Percentiles rank a stretch among this genome's conserved stretches.
Conservation (phyloP, 495 filamentous ascomycete species). For the Friedmanniomyces endolithicus region DNA sequence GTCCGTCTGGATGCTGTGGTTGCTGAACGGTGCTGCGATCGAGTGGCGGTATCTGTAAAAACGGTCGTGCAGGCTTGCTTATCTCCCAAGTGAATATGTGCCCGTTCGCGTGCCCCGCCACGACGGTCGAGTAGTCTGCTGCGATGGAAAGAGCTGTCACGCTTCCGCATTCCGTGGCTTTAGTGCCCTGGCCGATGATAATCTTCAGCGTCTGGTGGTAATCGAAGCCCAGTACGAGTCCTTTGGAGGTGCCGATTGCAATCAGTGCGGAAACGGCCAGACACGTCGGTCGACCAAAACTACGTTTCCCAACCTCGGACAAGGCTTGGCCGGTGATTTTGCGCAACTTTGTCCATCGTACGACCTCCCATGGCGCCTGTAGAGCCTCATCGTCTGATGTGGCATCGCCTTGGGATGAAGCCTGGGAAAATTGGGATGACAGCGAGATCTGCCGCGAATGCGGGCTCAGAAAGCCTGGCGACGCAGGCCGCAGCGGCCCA, state of each 20-base stretch:
- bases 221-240: slow-evolving; percentile 88
- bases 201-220: slow-evolving; percentile 89
- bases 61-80: slow-evolving; percentile 63
- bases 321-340: slow-evolving; percentile 82
- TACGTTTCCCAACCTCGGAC: slow-evolving; percentile 87
- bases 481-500: slow-evolving; percentile 52
- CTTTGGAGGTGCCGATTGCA: slow-evolving; percentile 84
- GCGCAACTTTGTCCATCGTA: slow-evolving; percentile 87
- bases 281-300: slow-evolving; percentile 84
- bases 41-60: slow-evolving; percentile 74
- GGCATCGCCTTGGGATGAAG: slow-evolving; percentile 11
- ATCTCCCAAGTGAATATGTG: slow-evolving; percentile 97
- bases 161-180: slow-evolving; percentile 82
- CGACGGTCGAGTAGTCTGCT: slow-evolving; percentile 84
- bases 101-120: slow-evolving; percentile 77
- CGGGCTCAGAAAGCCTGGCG: slow-evolving; percentile 62
- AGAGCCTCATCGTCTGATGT: slow-evolving; percentile 45
- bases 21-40: slow-evolving; percentile 51
- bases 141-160: slow-evolving; percentile 82
- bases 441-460: slow-evolving; percentile 65
- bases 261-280: slow-evolving; percentile 82
- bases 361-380: slow-evolving; percentile 81
- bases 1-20: slow-evolving; percentile 57
- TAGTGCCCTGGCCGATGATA: slow-evolving; percentile 88
- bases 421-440: slow-evolving; percentile 29